A percentile compares a stretch with the other conserved stretches of the same genome.
These are phyloP conservation scores for Starmerella vitae DNA, from an alignment of 805 yeast species.

Conservation along the genomic window DNA sequence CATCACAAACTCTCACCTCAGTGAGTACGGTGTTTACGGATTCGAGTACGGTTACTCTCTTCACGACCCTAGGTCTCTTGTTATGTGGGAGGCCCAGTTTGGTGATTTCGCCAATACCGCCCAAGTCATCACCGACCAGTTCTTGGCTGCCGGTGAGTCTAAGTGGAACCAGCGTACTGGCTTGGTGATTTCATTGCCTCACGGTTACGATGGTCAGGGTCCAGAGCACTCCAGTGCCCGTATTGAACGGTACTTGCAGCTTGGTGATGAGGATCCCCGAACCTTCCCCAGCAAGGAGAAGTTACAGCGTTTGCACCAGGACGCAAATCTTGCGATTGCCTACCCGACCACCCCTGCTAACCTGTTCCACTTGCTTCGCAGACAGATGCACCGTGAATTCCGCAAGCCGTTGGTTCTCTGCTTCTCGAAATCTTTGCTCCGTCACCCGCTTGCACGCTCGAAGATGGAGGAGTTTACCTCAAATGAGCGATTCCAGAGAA, in stretches of 20 bases:
- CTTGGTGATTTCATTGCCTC: slow-evolving; percentile 86
- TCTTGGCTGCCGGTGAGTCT: slow-evolving; percentile 89
- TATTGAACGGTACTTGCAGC: slow-evolving; percentile 88
- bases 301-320: slow-evolving; percentile 95
- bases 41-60: slow-evolving; percentile 97
- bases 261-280: slow-evolving; percentile 93
- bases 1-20: slow-evolving; percentile 86
- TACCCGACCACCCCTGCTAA: slow-evolving; percentile 98
- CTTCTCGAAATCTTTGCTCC: slow-evolving; percentile 85
- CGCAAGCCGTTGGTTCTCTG: slow-evolving; percentile 67
- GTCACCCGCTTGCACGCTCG: slow-evolving; percentile 97
- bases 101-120: slow-evolving; percentile 99
- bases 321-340: slow-evolving; percentile 93
- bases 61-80: slow-evolving; percentile 92
- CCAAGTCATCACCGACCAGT: slow-evolving; percentile 93
- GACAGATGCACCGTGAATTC: slow-evolving; percentile 99
- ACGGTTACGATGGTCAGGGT: slow-evolving; percentile 99
- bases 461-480: slow-evolving; percentile 70
- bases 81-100: slow-evolving; percentile 98
- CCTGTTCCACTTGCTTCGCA: slow-evolving; percentile 88
- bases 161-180: slow-evolving; percentile 99
- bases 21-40: slow-evolving; percentile 99
- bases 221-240: slow-evolving; percentile 99
- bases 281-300: slow-evolving; percentile 79
- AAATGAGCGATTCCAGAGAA: slow-evolving; percentile 80